phyloP scores from a whole-genome alignment of 2,329 filamentous ascomycete genomes.

The Xylaria sp. region DNA sequence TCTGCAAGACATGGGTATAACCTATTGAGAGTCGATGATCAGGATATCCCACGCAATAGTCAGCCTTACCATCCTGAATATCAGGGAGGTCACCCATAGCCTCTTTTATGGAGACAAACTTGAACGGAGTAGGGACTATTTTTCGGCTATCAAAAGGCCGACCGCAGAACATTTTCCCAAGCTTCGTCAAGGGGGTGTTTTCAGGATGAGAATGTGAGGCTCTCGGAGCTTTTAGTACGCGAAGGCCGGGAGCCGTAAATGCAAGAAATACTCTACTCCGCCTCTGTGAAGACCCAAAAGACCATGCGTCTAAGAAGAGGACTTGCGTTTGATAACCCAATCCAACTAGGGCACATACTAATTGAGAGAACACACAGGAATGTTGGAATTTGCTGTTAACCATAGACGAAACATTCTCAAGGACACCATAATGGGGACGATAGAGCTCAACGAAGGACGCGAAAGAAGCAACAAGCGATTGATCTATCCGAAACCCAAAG shows the following conservation, averaged over 20 bases:
- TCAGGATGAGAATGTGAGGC: constrained; percentile 72
- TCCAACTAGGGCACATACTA: constrained; percentile 78
- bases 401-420: constrained; percentile 82
- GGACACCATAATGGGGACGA: constrained; percentile 76
- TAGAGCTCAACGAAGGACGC: constrained; percentile 80
- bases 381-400: constrained; percentile 60
- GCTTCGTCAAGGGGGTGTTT: constrained; percentile 43
- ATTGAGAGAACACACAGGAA: constrained; percentile 76
- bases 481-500: constrained; percentile 54
- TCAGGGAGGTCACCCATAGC: constrained; percentile 69
- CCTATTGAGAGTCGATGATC: constrained; percentile 70
- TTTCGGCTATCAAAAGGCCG: constrained; percentile 67
- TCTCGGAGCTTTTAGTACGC: constrained; percentile 65
- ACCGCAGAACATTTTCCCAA: constrained; percentile 71
- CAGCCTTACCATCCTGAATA: constrained; percentile 70
- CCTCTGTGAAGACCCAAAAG: constrained; percentile 72
- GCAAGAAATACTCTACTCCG: constrained; percentile 76
- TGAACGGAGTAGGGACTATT: constrained; percentile 67
- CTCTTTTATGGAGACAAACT: constrained; percentile 63
- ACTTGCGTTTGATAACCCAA: constrained; percentile 81
- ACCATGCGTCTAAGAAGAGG: constrained; percentile 75
- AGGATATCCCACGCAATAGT: constrained; percentile 72
- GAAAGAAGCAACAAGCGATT: constrained; percentile 81
- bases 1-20: constrained; percentile 54
- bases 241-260: constrained; percentile 74